These are phyloP conservation scores for Ophiocordyceps polyrhachis-furcata DNA, from an alignment of 2,329 filamentous ascomycete species.

Conservation along the genomic window DNA sequence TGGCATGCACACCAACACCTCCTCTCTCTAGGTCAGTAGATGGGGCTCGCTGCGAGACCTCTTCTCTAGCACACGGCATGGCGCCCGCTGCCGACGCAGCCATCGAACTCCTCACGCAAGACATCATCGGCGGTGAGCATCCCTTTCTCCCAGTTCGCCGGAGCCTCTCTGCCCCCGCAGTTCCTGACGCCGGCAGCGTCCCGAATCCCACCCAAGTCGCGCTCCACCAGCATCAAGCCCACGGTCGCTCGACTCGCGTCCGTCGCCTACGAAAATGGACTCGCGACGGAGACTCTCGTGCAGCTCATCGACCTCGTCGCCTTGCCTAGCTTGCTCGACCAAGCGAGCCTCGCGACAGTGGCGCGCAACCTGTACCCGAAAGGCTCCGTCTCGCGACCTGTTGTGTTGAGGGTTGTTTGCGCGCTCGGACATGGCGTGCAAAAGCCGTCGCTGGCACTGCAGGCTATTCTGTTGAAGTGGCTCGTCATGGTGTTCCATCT, in stretches of 20 bases:
- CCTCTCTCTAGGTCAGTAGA: too few relatives aligned
- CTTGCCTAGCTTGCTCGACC: slow-evolving; percentile 51
- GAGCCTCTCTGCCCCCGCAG: neutral
- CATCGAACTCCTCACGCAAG: slow-evolving; percentile 16
- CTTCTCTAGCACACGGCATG: slow-evolving; percentile 5
- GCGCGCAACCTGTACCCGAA: slow-evolving; percentile 61
- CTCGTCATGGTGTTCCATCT: slow-evolving; percentile 57
- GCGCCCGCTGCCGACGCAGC: slow-evolving; percentile 13
- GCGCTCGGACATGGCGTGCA: slow-evolving; percentile 59
- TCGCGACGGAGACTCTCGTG: slow-evolving; percentile 39
- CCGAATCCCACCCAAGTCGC: slow-evolving; percentile 44
- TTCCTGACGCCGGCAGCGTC: slow-evolving; percentile 24
- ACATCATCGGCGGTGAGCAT: slow-evolving; percentile 15
- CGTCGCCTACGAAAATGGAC: slow-evolving; percentile 47
- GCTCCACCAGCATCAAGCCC: slow-evolving; percentile 41
- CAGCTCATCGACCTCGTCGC: slow-evolving; percentile 49
- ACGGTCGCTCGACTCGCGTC: slow-evolving; percentile 44
- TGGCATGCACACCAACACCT: too few relatives aligned
- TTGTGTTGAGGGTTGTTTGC: slow-evolving; percentile 48
- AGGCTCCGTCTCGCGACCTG: slow-evolving; percentile 37
- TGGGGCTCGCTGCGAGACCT: neutral
- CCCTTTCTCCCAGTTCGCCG: neutral
- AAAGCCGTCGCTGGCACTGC: slow-evolving; percentile 54
- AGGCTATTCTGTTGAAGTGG: slow-evolving; percentile 59
- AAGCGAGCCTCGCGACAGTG: slow-evolving; percentile 49